phyloP scores from a whole-genome alignment of 2,329 filamentous ascomycete genomes.

The Ophiostoma ulmi region DNA sequence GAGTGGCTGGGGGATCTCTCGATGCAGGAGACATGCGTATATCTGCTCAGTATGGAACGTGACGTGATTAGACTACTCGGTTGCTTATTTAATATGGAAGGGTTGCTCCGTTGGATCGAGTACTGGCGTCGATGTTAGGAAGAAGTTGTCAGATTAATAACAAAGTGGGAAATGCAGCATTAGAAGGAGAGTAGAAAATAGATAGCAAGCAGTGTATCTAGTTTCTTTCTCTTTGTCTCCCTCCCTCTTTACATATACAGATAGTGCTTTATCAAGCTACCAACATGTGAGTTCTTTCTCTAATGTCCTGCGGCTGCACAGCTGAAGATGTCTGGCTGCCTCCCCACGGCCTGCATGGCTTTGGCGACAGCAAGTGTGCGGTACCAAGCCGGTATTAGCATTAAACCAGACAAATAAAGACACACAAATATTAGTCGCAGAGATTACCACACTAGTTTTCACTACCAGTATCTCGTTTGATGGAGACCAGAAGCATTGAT shows the following conservation, averaged over 20 bases:
- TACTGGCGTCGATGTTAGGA: conserved; percentile 13
- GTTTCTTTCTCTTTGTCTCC: no score
- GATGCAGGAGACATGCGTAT: not conserved
- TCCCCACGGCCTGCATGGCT: not conserved
- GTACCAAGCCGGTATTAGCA: not conserved
- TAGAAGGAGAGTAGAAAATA: not conserved
- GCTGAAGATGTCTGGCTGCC: conserved; percentile 3
- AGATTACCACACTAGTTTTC: no score
- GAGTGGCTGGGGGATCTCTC: not conserved
- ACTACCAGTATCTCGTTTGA: no score
- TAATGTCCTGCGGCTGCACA: not conserved
- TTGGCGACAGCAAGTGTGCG: not conserved
- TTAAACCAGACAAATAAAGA: no score
- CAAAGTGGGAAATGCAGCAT: not conserved
- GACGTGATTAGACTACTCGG: no score
- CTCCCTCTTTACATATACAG: no score
- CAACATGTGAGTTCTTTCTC: not conserved
- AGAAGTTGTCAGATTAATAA: not conserved
- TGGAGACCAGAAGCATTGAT: not conserved
- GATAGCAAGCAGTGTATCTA: not conserved
- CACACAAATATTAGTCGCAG: no score
- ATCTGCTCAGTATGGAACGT: no score
- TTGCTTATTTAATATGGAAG: not conserved
- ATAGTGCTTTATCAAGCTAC: no score
- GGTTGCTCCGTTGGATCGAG: not conserved